Percentiles rank a stretch among this genome's conserved stretches.
Evolutionary conservation across 2,329 filamentous ascomycete species (phyloP).

Genomic region (Fusarium dlaminii): DNA sequence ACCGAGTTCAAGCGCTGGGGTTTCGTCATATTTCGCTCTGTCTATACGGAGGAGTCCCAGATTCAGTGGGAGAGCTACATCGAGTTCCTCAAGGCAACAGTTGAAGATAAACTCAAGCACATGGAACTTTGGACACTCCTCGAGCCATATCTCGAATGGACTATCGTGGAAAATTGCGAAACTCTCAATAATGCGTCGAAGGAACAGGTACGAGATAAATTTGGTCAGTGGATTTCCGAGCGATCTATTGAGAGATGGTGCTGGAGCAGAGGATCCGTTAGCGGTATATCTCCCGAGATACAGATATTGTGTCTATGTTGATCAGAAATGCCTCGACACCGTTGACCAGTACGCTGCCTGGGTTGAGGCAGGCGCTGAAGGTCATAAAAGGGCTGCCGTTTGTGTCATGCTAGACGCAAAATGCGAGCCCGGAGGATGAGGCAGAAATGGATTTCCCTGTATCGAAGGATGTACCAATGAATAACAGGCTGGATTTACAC

Average conservation of each 20-base stretch:
- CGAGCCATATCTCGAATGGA: conserved; percentile 3
- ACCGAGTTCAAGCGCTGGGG: not conserved
- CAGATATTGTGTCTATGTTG: not conserved
- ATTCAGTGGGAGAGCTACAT: conserved; percentile 17
- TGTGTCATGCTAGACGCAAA: not conserved
- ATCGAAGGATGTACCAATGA: not conserved
- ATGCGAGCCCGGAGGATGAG: not conserved
- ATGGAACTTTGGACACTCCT: not conserved
- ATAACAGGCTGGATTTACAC: conserved; percentile 17
- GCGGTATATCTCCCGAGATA: not conserved
- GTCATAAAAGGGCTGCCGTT: accelerated
- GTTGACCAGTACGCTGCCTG: not conserved
- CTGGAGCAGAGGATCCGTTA: not conserved
- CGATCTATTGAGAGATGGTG: not conserved
- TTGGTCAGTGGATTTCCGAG: not conserved
- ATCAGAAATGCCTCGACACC: not conserved
- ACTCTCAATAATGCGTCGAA: not conserved
- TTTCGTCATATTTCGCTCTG: conserved; percentile 4
- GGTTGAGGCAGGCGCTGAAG: not conserved
- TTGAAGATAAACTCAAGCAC: not conserved
- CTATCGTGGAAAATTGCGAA: not conserved
- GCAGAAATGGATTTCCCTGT: not conserved
- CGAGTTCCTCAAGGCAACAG: conserved; percentile 16
- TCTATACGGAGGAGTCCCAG: conserved; percentile 1
- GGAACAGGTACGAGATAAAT: not conserved